phyloP scores from a whole-genome alignment of 495 filamentous ascomycete genomes.

The Neurospora sp. region DNA sequence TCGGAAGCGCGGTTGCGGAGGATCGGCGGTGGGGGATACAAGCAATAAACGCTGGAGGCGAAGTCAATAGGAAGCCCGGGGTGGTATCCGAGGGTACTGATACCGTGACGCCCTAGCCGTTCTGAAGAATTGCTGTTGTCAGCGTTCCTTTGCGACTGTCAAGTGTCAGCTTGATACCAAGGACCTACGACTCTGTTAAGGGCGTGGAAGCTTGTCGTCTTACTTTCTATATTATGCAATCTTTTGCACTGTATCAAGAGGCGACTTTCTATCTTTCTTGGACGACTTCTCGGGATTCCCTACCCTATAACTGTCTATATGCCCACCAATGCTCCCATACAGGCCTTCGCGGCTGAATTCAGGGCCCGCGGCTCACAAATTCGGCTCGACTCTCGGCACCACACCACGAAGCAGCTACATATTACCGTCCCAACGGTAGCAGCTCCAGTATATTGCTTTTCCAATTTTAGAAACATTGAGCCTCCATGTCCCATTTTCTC shows the following conservation, averaged over 20 bases:
- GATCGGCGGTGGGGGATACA: slow-evolving; percentile 17
- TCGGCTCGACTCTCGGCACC: neutral
- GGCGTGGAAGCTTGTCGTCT: neutral
- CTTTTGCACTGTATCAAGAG: neutral
- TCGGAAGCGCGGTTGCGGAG: slow-evolving; percentile 15
- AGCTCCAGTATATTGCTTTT: neutral
- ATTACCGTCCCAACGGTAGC: neutral
- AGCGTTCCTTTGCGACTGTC: neutral
- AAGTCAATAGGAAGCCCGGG: neutral
- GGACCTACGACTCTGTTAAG: neutral
- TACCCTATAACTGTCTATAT: neutral
- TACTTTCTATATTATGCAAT: neutral
- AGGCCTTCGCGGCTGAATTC: neutral
- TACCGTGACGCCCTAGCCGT: neutral
- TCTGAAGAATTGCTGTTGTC: neutral
- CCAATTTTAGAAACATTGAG: neutral
- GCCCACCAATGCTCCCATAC: neutral
- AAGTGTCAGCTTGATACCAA: neutral
- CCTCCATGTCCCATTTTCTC: neutral
- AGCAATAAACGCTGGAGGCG: neutral
- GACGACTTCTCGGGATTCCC: neutral
- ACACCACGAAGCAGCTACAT: neutral
- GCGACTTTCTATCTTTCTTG: neutral
- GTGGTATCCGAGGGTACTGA: neutral
- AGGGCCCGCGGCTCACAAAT: neutral